Percentiles rank a stretch among this genome's conserved stretches.
Evolutionary conservation across 495 filamentous ascomycete species (phyloP).

Genomic region (Daldinia vernicosa): DNA sequence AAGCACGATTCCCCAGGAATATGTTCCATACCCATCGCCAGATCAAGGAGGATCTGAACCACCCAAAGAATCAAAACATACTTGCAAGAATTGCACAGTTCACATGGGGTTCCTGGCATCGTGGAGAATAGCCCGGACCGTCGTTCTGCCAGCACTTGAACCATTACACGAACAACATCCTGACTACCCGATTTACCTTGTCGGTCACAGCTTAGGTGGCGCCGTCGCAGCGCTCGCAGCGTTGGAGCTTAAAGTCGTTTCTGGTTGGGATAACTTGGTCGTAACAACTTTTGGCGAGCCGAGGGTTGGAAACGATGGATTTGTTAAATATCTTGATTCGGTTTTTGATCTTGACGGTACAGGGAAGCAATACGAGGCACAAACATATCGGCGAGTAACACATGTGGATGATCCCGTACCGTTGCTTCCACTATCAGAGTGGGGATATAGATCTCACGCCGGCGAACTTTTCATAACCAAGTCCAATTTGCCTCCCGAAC

Average conservation of each 20-base stretch:
- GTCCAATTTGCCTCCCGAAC: slow-evolving; percentile 68
- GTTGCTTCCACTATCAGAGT: slow-evolving; percentile 81
- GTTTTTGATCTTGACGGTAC: slow-evolving; percentile 64
- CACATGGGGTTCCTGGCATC: slow-evolving; percentile 88
- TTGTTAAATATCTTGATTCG: slow-evolving; percentile 73
- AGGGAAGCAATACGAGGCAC: slow-evolving; percentile 38
- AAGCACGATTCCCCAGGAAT: slow-evolving; percentile 86
- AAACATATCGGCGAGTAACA: slow-evolving; percentile 79
- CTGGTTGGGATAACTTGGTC: slow-evolving; percentile 67
- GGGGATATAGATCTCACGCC: slow-evolving; percentile 85
- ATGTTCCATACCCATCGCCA: slow-evolving; percentile 79
- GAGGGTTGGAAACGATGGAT: slow-evolving; percentile 76
- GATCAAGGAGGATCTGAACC: slow-evolving; percentile 50
- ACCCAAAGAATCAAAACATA: slow-evolving; percentile 44
- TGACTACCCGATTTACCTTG: slow-evolving; percentile 74
- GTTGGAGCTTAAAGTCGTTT: slow-evolving; percentile 66
- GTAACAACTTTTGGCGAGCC: slow-evolving; percentile 97
- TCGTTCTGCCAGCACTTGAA: slow-evolving; percentile 68
- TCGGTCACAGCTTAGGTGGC: slow-evolving; percentile 92
- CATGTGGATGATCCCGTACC: slow-evolving; percentile 90
- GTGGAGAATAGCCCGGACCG: slow-evolving; percentile 75
- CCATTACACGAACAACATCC: slow-evolving; percentile 66
- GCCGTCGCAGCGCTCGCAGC: slow-evolving; percentile 89
- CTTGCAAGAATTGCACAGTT: slow-evolving; percentile 86
- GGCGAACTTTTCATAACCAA: slow-evolving; percentile 89